Percentiles rank a stretch among this genome's conserved stretches.
These are phyloP conservation scores for Ceratocystis destructans DNA, from an alignment of 2,329 filamentous ascomycete species.

Conservation along the genomic window DNA sequence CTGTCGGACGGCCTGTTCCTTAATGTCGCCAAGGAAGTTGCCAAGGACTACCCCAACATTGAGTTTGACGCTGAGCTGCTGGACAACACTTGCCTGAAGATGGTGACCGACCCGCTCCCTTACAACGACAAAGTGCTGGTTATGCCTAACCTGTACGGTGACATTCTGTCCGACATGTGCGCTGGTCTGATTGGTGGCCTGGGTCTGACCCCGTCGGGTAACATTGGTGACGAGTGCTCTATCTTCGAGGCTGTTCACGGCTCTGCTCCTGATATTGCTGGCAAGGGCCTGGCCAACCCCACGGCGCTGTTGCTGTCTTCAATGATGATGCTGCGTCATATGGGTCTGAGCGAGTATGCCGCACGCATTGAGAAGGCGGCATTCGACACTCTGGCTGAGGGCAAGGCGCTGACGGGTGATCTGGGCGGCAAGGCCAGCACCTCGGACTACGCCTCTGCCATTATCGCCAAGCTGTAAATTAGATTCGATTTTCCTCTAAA, in stretches of 20 bases:
- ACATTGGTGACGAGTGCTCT: conserved; percentile 98
- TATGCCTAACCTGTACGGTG: conserved; percentile 96
- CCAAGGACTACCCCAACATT: conserved; percentile 90
- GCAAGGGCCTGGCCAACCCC: conserved; percentile 92
- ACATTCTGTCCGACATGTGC: conserved; percentile 99
- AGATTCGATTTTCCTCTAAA: neutral
- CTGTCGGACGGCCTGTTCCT: conserved; percentile 99
- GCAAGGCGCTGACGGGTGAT: conserved; percentile 91
- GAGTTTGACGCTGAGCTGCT: conserved; percentile 97
- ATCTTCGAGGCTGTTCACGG: conserved; percentile 99
- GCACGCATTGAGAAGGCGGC: conserved; percentile 83
- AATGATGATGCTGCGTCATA: conserved; percentile 99
- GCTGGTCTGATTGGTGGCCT: conserved; percentile 96
- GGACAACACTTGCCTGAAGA: conserved; percentile 98
- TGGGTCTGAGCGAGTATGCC: conserved; percentile 78
- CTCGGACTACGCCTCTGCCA: conserved; percentile 80
- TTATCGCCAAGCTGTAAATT: conserved; percentile 56
- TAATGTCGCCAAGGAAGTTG: conserved; percentile 66
- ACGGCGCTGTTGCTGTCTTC: conserved; percentile 88
- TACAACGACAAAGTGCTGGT: conserved; percentile 99
- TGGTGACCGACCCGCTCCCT: conserved; percentile 86
- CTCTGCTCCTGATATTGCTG: conserved; percentile 90
- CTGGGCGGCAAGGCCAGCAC: conserved; percentile 95
- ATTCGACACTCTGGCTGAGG: conserved; percentile 88
- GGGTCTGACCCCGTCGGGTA: conserved; percentile 90